These are phyloP conservation scores for Betula pendula DNA, from an alignment of 306 rosid species.

Conservation along the genomic window DNA sequence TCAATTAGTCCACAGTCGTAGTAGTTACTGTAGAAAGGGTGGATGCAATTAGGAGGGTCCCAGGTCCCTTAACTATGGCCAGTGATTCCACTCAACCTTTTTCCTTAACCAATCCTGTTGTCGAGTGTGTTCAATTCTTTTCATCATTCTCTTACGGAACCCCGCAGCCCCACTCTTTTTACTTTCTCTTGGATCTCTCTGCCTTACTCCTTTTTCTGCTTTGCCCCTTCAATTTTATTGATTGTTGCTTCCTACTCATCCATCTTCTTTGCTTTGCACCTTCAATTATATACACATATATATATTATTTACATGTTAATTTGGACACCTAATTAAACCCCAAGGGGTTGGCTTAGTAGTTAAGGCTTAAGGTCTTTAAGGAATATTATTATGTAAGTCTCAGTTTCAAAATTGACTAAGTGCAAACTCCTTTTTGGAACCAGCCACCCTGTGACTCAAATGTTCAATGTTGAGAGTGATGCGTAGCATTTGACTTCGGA, in stretches of 20 bases:
- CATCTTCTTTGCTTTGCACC: slow-evolving; percentile 14
- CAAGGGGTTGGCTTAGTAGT: too few relatives aligned
- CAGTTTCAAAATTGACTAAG: too few relatives aligned
- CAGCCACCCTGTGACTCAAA: too few relatives aligned
- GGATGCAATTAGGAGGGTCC: slow-evolving; percentile 39
- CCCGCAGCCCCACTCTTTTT: slow-evolving; percentile 27
- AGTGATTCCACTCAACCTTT: slow-evolving; percentile 23
- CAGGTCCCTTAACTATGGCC: slow-evolving; percentile 36
- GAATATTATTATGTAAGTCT: too few relatives aligned
- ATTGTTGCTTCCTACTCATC: slow-evolving; percentile 21
- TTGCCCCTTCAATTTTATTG: too few relatives aligned
- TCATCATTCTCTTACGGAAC: slow-evolving; percentile 62
- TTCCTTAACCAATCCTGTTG: slow-evolving; percentile 41
- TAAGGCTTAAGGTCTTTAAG: too few relatives aligned
- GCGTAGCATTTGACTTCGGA: too few relatives aligned
- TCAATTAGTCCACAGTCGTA: slow-evolving; percentile 4
- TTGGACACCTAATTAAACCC: too few relatives aligned
- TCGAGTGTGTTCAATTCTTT: slow-evolving; percentile 49
- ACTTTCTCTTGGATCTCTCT: slow-evolving; percentile 28
- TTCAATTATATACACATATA: not conserved
- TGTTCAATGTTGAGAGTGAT: too few relatives aligned
- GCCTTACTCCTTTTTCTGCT: slow-evolving; percentile 39
- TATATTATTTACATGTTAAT: too few relatives aligned
- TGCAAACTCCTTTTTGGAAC: too few relatives aligned
- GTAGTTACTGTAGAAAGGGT: slow-evolving; percentile 53